Evolutionary conservation across 306 rosid genomes (phyloP).

Genomic region (Quercus ilex): DNA sequence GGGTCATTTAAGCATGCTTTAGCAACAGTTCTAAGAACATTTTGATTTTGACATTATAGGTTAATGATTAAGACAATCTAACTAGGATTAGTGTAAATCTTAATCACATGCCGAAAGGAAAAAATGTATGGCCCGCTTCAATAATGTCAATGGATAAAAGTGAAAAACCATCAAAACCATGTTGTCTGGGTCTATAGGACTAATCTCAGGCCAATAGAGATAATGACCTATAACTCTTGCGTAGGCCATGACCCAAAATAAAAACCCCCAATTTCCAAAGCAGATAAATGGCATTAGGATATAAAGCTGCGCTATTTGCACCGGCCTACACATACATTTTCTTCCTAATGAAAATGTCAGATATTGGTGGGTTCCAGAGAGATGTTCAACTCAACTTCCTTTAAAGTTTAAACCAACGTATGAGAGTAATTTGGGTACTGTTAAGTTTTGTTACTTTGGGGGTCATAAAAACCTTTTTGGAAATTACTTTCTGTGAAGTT

Average conservation of each 20-base stretch:
- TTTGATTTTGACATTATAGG: conserved; percentile 54
- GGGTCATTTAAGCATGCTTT: conserved; percentile 60
- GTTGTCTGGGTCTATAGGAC: conserved; percentile 16
- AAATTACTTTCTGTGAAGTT: too few relatives aligned
- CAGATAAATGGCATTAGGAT: conserved; percentile 11
- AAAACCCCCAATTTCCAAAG: conserved; percentile 2
- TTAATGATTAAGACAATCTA: conserved; percentile 40
- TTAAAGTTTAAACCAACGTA: neutral
- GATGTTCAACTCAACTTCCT: neutral
- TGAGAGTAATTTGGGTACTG: too few relatives aligned
- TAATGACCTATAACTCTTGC: conserved; percentile 30
- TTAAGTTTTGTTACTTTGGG: too few relatives aligned
- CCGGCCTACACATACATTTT: conserved; percentile 33
- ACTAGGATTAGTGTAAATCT: conserved; percentile 33
- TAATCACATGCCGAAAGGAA: conserved; percentile 39
- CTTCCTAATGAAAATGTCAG: conserved; percentile 14
- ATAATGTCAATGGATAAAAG: neutral
- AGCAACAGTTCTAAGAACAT: conserved; percentile 43
- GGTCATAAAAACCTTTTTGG: too few relatives aligned
- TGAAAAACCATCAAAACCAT: neutral
- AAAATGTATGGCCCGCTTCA: conserved; percentile 26
- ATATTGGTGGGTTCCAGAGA: too few relatives aligned
- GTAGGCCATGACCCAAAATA: conserved; percentile 34
- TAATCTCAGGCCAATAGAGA: conserved; percentile 19
- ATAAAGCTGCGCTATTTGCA: conserved; percentile 23